Evolutionary conservation across 139 green algal species (phyloP), one percentile per base, ranked within the genome.

Genomic region (Chlamydomonas applanata): DNA sequence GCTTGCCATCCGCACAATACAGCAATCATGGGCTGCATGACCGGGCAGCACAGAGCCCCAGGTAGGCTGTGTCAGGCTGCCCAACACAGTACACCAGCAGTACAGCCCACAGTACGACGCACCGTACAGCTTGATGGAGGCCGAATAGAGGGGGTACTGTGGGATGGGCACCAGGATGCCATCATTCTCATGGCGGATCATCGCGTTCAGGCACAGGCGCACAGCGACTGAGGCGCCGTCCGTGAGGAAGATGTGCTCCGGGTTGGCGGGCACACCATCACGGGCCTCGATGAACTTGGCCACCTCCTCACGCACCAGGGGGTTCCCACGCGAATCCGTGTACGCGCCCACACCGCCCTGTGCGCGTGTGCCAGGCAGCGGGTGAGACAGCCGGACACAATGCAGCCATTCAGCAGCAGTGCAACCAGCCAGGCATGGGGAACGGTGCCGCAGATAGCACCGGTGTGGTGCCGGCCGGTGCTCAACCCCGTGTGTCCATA

Each of bases 101-200:
- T n/a, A n/a, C n/a, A n/a, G n/a, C n/a, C n/a, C n/a, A n/a, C n/a
- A 56, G 46, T 56, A 24, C 17, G 13, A 19, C 84, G 71, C 35
- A 90, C 86, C 92, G 66, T 93, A 93, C 35, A 97, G 82, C 69
- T 83, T 73, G 64, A 97, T 90, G n/a, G 89, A 93, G 0, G 93
- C 93, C 16, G 83, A 92, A 81, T 97, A 97, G 3, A 97, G 83
- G 0, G 93, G 93, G 82, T 97, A 97, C 85, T 97, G 93, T 16
- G 93, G 93, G 71, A 97, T 93, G 49, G 91, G 91, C 49, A 91
- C 83, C 74, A 95, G 63, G 53, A 95, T 82, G 59, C 81, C 77
- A 78, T 93, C 87, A 33, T 87, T 81, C 17, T 84, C 67, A 70
- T 87, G 75, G 13, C 84, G 73, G 77, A 95, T 91, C 25, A 91